phyloP scores from a whole-genome alignment of 192 early-diverging fungal species.

The Funneliformis geosporum region DNA sequence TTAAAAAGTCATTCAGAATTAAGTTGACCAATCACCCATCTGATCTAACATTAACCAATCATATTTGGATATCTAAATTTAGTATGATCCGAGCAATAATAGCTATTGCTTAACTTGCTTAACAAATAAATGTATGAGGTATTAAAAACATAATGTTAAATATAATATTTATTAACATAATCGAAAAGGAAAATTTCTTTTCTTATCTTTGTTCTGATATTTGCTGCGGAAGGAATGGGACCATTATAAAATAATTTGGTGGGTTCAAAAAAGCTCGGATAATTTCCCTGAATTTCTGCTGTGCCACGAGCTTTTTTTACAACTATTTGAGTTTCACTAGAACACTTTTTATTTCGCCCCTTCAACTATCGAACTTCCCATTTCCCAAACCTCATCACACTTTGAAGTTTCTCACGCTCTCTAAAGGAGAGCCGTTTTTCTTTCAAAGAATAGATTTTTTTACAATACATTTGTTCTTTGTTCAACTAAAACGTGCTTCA shows the following conservation, averaged over 20 bases:
- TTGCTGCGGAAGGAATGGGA: too few species aligned
- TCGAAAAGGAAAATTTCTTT: too few species aligned
- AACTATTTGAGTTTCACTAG: background rate
- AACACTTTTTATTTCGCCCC: background rate
- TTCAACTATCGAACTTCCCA: constrained; percentile 13
- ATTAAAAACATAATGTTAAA: too few species aligned
- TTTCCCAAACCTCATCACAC: background rate
- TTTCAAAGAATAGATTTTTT: constrained; percentile 15
- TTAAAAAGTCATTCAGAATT: background rate
- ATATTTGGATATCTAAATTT: too few species aligned
- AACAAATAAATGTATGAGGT: too few species aligned
- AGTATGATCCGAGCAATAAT: too few species aligned
- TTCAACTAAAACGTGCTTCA: background rate
- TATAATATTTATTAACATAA: too few species aligned
- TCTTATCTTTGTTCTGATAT: too few species aligned
- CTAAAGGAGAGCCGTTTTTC: background rate
- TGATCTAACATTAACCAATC: too few species aligned
- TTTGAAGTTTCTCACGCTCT: background rate
- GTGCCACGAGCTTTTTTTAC: background rate
- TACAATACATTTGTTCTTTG: background rate
- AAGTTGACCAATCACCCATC: background rate
- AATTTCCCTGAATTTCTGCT: background rate
- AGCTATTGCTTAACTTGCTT: too few species aligned
- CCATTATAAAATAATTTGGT: too few species aligned
- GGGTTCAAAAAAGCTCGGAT: too few species aligned